Evolutionary conservation across 2,329 filamentous ascomycete species (phyloP).

Genomic region (Monosporascus sp.): DNA sequence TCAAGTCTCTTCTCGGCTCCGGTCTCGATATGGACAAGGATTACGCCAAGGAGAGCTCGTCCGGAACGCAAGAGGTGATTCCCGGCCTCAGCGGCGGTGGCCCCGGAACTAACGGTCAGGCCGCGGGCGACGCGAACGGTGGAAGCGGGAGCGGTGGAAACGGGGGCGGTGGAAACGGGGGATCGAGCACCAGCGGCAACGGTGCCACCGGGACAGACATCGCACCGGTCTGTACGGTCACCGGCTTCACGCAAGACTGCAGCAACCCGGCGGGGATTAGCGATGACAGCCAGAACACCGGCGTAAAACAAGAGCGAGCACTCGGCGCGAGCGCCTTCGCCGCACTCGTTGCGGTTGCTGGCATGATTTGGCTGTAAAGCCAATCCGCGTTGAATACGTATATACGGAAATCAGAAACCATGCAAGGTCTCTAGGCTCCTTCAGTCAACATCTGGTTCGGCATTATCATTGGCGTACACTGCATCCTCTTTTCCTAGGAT

Average conservation of each 20-base stretch:
- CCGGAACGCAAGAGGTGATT: conserved; percentile 15
- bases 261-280: conserved; percentile 4
- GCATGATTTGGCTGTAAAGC: conserved; percentile 23
- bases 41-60: conserved; percentile 27
- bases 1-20: conserved; percentile 76
- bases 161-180: conserved; percentile 4
- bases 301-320: conserved; percentile 19
- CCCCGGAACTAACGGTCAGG: conserved; percentile 26
- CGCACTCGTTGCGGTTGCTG: conserved; percentile 24
- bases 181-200: conserved; percentile 5
- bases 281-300: conserved; percentile 14
- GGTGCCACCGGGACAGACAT: conserved; percentile 3
- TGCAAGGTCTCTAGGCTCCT: background rate
- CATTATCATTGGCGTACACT: background rate
- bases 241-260: conserved; percentile 25
- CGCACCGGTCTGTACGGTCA: conserved; percentile 15
- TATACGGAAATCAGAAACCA: background rate
- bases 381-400: background rate
- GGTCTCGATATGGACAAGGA: conserved; percentile 64
- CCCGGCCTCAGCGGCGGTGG: conserved; percentile 27
- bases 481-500: background rate
- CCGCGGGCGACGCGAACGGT: conserved; percentile 14
- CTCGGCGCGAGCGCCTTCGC: conserved; percentile 27
- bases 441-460: background rate
- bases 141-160: conserved; percentile 4